Conservation (phyloP, 148 eudicot genomes). For the Rhododendron vialii region DNA sequence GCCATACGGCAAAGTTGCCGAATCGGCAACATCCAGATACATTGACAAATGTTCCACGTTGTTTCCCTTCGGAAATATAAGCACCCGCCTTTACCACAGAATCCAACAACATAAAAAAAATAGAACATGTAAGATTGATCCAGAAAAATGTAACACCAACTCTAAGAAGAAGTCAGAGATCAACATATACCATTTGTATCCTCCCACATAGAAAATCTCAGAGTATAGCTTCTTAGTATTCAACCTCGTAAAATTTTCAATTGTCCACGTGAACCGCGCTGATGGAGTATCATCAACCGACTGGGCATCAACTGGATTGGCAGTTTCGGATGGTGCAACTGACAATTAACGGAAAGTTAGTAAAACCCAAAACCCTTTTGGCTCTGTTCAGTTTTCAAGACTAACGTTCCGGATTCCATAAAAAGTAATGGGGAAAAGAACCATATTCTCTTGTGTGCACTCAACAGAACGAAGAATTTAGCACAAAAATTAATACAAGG, state of each 20-base stretch:
- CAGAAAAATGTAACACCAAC: neutral
- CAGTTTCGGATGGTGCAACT: slow-evolving; percentile 26
- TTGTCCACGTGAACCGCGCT: slow-evolving; percentile 30
- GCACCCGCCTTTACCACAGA: slow-evolving; percentile 30
- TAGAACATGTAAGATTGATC: neutral
- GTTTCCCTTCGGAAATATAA: slow-evolving; percentile 34
- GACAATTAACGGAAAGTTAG: neutral
- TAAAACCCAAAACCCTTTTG: neutral
- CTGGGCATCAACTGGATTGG: slow-evolving; percentile 23
- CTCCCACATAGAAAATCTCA: slow-evolving; percentile 20
- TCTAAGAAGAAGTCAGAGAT: neutral
- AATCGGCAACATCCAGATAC: slow-evolving; percentile 52
- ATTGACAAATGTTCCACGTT: slow-evolving; percentile 49
- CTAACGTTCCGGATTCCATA: neutral
- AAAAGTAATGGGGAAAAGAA: neutral
- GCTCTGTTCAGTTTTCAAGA: neutral
- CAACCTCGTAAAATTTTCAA: slow-evolving; percentile 25
- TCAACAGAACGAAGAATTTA: neutral
- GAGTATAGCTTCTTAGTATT: slow-evolving; percentile 27
- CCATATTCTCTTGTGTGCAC: neutral
- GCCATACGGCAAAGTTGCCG: slow-evolving; percentile 44
- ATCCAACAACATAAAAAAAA: neutral
- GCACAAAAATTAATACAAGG: neutral
- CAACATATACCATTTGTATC: slow-evolving; percentile 21
- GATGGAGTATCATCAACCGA: slow-evolving; percentile 25